Evolutionary conservation across 169 alveolate species (phyloP), one percentile per base, ranked within the genome.

Genomic region (Fabrea salina): DNA sequence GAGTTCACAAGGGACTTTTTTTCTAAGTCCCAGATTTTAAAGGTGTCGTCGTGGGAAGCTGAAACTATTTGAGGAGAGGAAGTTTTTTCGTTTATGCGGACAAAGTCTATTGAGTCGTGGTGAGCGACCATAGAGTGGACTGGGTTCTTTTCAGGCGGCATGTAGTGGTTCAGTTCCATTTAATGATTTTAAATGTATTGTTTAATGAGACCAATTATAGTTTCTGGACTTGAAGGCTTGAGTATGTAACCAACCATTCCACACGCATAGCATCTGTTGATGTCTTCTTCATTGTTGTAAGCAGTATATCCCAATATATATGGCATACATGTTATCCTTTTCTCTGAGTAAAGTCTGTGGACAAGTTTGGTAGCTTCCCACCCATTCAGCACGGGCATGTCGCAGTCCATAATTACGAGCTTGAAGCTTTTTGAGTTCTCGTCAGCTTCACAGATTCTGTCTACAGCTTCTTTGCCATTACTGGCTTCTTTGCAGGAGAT

Each of bases 71-170:
- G 30, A 8, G 43, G 41, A 19, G 67, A 25, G 8, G 56, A 41
- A 2, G 22, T 43, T n/a, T 35, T 44, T 44, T 37, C 61, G 59
- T 67, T n/a, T 22, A 67, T 8, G 13, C 37, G 13, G 22, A 67
- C 41, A 32, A 37, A 67, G 61, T 67, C 78, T 8, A 67, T 37
- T 1, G 78, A 67, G 59, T 67, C 78, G 13, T 32, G 22, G 37
- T 67, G 78, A 2, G 33, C 61, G 39, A 27, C 44, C 19, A 67
- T 30, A 33, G 74, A 16, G 25, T 47, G 13, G 50, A 35, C 7
- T 32, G 74, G 51, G 11, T 30, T 27, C 13, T 13, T 16, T 37
- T 61, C 74, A 33, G 5, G 53, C 11, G 74, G 74, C 32, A 61
- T 61, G 16, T 11, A 44, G 16, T 44, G 16, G 16, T 8, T 44